A percentile compares a stretch with the other conserved stretches of the same genome.
Evolutionary conservation across 345 rosid species (phyloP).

Genomic region (Populus davidiana): DNA sequence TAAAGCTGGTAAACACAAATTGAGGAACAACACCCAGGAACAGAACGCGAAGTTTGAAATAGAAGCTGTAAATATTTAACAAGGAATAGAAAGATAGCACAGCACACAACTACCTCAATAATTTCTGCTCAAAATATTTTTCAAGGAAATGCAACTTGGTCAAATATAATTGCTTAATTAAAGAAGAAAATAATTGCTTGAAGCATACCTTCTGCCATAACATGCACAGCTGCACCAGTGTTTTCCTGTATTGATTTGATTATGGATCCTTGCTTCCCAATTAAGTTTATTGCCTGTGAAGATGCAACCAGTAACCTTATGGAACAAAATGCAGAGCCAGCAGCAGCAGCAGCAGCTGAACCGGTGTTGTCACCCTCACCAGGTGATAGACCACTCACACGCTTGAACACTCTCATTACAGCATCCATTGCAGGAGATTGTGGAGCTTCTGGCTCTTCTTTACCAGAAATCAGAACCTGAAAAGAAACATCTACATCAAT

Average conservation of each 20-base stretch:
- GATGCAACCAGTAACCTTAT: slow-evolving; percentile 71
- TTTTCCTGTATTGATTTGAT: slow-evolving; percentile 83
- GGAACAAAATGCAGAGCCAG: slow-evolving; percentile 47
- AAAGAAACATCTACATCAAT: background rate
- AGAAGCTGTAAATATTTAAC: background rate
- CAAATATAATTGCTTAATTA: background rate
- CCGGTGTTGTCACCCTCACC: slow-evolving; percentile 30
- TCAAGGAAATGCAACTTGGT: background rate
- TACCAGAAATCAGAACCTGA: slow-evolving; percentile 58
- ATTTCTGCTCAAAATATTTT: background rate
- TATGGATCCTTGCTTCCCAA: slow-evolving; percentile 84
- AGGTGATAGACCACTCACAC: slow-evolving; percentile 42
- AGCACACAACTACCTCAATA: background rate
- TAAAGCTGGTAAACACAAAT: background rate
- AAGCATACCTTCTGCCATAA: slow-evolving; percentile 61
- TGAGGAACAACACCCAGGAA: background rate
- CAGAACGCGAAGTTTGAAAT: background rate
- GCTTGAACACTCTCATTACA: slow-evolving; percentile 45
- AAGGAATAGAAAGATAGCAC: background rate
- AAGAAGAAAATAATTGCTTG: background rate
- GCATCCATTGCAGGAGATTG: slow-evolving; percentile 65
- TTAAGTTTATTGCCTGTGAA: slow-evolving; percentile 79
- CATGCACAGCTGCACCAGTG: slow-evolving; percentile 72
- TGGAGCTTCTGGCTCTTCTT: slow-evolving; percentile 53
- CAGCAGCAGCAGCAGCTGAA: slow-evolving; percentile 35